phyloP scores from a whole-genome alignment of 2,329 filamentous ascomycete species.

The Penicillium vulpinum region DNA sequence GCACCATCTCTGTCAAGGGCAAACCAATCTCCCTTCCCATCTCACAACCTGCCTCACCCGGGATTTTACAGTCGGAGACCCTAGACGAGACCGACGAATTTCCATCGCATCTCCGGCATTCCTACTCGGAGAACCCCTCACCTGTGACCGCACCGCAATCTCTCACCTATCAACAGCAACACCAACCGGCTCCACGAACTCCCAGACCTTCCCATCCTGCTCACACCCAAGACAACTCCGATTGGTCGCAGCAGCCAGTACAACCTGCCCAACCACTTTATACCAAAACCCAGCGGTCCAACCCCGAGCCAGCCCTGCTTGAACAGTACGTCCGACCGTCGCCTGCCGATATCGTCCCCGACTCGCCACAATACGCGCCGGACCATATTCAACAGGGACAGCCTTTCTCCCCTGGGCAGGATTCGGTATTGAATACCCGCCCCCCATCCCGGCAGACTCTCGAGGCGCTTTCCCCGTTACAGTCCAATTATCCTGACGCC shows the following conservation, averaged over 20 bases:
- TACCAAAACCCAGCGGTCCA: conserved; percentile 27
- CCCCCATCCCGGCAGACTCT: conserved; percentile 22
- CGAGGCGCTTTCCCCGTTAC: conserved; percentile 21
- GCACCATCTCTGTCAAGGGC: conserved; percentile 29
- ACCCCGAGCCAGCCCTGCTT: conserved; percentile 28
- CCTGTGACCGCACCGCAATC: conserved; percentile 8
- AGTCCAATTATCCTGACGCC: conserved; percentile 22
- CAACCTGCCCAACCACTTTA: conserved; percentile 17
- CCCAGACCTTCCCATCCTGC: conserved; percentile 18
- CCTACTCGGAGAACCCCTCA: conserved; percentile 13
- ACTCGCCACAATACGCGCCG: conserved; percentile 11
- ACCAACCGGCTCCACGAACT: conserved; percentile 14
- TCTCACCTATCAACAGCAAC: conserved; percentile 18
- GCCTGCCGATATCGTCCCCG: conserved; percentile 20
- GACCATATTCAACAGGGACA: conserved; percentile 7
- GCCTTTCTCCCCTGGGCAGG: conserved; percentile 13
- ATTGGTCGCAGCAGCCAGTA: conserved; percentile 23
- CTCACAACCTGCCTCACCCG: conserved; percentile 25
- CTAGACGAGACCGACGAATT: conserved; percentile 3
- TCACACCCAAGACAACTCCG: conserved; percentile 12
- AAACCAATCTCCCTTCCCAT: conserved; percentile 19
- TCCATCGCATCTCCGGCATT: background rate
- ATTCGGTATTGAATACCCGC: conserved; percentile 24
- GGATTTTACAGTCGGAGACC: conserved; percentile 9
- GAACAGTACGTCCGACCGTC: conserved; percentile 24